These are phyloP conservation scores for Cubamyces sp. DNA, from an alignment of 768 basidiomycete genomes.

Conservation along the genomic window DNA sequence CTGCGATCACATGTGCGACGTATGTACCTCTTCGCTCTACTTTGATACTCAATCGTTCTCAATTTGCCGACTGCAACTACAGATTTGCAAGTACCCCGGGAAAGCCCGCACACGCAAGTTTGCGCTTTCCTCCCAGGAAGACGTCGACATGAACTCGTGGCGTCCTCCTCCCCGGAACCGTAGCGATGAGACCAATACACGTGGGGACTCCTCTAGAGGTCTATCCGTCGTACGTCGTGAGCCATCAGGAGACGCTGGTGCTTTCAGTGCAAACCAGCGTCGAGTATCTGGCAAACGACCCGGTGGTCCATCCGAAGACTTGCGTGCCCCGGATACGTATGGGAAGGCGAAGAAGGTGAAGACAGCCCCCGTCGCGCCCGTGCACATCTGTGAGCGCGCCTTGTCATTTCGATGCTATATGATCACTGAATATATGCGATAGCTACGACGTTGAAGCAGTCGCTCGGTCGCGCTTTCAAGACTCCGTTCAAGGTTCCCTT, in stretches of 20 bases:
- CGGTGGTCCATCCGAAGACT: slow-evolving; percentile 23
- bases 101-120: slow-evolving; percentile 55
- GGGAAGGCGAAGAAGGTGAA: slow-evolving; percentile 13
- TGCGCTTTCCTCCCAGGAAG: slow-evolving; percentile 51
- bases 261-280: neutral
- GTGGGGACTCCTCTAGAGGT: neutral
- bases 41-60: neutral
- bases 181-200: neutral
- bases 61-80: neutral
- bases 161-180: neutral
- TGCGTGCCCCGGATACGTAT: neutral
- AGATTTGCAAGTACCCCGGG: slow-evolving; percentile 83
- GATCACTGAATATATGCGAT: neutral
- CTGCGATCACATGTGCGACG: slow-evolving; percentile 84
- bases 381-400: slow-evolving; percentile 22
- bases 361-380: slow-evolving; percentile 1
- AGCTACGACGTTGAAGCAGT: slow-evolving; percentile 22
- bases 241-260: neutral
- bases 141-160: slow-evolving; percentile 32
- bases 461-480: slow-evolving; percentile 30
- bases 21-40: slow-evolving; percentile 38
- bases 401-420: neutral
- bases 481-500: slow-evolving; percentile 39
- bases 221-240: neutral
- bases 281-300: slow-evolving; percentile 20